Base-by-base conservation (phyloP, 2,329 filamentous ascomycete genomes). In the Huntiella savannae region DNA sequence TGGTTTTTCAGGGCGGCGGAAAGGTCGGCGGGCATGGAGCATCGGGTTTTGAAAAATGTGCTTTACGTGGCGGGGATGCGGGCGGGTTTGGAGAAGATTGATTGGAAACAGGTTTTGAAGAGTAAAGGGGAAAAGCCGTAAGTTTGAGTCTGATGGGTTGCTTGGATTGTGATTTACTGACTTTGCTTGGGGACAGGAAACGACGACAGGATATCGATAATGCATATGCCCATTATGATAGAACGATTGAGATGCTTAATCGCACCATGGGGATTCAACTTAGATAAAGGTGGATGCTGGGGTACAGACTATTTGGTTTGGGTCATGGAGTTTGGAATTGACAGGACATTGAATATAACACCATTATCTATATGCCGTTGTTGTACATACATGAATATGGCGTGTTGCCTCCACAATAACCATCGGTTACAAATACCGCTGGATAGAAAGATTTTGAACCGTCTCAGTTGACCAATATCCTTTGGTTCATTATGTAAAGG, bases 241-340 rank as follows among this genome's bases (percentile, higher is more conserved):
- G 72, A 62, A 83, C 78, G 5, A 58, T 87, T 41, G 68, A 67
- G 13, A 82, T 82, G 79, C 64, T 87, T 46, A 86, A 87, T 55
- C 74, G 79, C 57, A 77, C 69, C 5, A 77, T 86, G 77, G 71
- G 72, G 1, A 57, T 83, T 37, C 81, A 77, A 55, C 57, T 46
- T n/a, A 33, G n/a, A 16, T 45, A 40, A 33, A 39, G 17, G 19
- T 16, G 4, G 12, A 7, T 11, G 5, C 8, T 33, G 11, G 40
- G 7, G 6, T 28, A 28, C 7, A 4, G 22, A 28, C 7, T 28
- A 28, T 28, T 28, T 28, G 22, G 22, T 28, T 28, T 7, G 22
- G 22, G 10, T 8, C 3, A 28, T 28, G 22, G 22, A 7, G 22
- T 28, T 28, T 28, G 22, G 22, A 28, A 28, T 28, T 28, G 22